Evolutionary conservation across 169 alveolate species (phyloP).

Genomic region (Theileria annulata): DNA sequence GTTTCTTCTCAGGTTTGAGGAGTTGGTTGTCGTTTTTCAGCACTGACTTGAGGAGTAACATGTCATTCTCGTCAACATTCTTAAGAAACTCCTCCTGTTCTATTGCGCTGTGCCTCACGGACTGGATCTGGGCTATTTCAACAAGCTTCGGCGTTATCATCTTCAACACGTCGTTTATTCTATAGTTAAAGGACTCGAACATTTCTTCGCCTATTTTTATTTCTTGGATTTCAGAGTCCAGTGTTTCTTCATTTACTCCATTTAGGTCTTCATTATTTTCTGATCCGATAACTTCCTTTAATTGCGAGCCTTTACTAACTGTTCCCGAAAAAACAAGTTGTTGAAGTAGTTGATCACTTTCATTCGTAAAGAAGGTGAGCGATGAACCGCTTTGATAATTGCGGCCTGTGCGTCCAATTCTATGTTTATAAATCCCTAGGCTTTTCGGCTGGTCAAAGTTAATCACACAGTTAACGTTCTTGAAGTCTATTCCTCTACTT

Average conservation of each 20-base stretch:
- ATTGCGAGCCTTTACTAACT: neutral
- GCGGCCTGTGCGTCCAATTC: slow-evolving; percentile 95
- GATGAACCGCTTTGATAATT: slow-evolving; percentile 90
- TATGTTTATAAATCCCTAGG: slow-evolving; percentile 94
- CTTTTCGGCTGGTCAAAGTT: slow-evolving; percentile 97
- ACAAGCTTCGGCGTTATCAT: slow-evolving; percentile 47
- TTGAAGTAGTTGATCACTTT: slow-evolving; percentile 16
- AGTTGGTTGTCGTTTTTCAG: slow-evolving; percentile 45
- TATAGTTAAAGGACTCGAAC: slow-evolving; percentile 49
- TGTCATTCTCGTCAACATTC: slow-evolving; percentile 46
- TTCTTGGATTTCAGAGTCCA: neutral
- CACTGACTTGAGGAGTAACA: slow-evolving; percentile 41
- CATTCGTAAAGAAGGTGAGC: slow-evolving; percentile 77
- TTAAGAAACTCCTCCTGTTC: slow-evolving; percentile 52
- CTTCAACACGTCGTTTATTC: slow-evolving; percentile 58
- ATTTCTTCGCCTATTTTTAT: neutral
- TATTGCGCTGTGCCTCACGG: slow-evolving; percentile 56
- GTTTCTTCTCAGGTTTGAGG: slow-evolving; percentile 47
- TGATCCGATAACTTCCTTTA: neutral
- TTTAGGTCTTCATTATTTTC: neutral
- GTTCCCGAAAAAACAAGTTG: neutral
- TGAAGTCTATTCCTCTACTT: slow-evolving; percentile 97
- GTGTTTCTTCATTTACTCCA: slow-evolving; percentile 2
- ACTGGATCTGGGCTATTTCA: slow-evolving; percentile 51
- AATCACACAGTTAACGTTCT: slow-evolving; percentile 92